Evolutionary conservation across 768 basidiomycete species (phyloP).

Genomic region (Collybia sp.): DNA sequence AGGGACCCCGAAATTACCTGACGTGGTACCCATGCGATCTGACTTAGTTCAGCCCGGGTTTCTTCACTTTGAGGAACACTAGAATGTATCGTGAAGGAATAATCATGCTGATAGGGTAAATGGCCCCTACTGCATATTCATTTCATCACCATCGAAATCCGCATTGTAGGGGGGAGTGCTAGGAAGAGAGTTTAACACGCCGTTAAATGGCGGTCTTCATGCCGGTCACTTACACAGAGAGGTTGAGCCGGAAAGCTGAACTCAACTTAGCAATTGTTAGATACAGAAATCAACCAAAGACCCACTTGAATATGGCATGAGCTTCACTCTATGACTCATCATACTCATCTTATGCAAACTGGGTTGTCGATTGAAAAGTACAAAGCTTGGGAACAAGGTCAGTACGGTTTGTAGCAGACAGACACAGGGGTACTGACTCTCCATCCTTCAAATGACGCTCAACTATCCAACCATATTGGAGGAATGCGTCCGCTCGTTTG

Average conservation of each 20-base stretch:
- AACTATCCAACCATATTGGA: constrained; percentile 98
- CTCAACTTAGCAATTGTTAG: constrained; percentile 6
- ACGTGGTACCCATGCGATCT: constrained; percentile 97
- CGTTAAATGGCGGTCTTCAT: constrained; percentile 12
- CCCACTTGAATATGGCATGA: constrained; percentile 98
- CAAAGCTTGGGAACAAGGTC: constrained; percentile 46
- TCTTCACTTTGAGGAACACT: constrained; percentile 98
- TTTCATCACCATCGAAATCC: constrained; percentile 99
- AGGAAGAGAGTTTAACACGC: constrained; percentile 20
- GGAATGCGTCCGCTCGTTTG: constrained; percentile 89
- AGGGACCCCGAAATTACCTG: constrained; percentile 49
- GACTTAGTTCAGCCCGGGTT: constrained; percentile 94
- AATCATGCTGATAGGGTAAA: not conserved
- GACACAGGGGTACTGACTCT: constrained; percentile 62
- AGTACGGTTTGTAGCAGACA: constrained; percentile 1
- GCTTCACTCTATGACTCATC: constrained; percentile 97
- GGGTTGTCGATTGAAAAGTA: constrained; percentile 97
- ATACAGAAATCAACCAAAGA: constrained; percentile 9
- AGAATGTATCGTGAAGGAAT: constrained; percentile 9
- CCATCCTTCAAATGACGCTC: constrained; percentile 97
- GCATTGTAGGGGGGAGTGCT: constrained; percentile 98
- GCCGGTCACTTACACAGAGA: constrained; percentile 78
- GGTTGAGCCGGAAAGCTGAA: constrained; percentile 91
- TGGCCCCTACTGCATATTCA: constrained; percentile 97
- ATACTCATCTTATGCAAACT: constrained; percentile 99